phyloP scores from a whole-genome alignment of 306 rosid species.

The Corylus heterophylla region DNA sequence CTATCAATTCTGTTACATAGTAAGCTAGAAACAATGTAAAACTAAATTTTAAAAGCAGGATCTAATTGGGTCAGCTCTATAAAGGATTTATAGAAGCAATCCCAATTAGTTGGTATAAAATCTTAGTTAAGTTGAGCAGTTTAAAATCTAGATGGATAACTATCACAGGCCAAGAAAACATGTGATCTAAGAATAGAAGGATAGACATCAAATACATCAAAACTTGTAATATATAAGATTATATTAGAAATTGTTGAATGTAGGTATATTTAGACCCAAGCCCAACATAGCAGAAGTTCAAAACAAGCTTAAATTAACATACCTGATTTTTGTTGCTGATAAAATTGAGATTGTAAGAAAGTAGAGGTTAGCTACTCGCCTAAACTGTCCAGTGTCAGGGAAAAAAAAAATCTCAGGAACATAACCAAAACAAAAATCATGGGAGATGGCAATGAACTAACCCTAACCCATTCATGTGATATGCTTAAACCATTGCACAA shows the following conservation, averaged over 20 bases:
- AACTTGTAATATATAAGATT: neutral
- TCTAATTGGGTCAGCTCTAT: neutral
- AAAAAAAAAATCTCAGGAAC: conserved; percentile 37
- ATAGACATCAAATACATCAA: neutral
- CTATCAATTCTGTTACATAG: neutral
- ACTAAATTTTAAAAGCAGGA: neutral
- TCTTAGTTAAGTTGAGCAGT: neutral
- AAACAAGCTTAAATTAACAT: conserved; percentile 11
- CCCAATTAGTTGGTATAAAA: neutral
- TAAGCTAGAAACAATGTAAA: neutral
- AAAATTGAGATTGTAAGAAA: conserved; percentile 91
- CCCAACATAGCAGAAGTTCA: neutral
- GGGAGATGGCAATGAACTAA: conserved; percentile 20
- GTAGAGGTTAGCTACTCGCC: conserved; percentile 98
- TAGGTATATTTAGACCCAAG: neutral
- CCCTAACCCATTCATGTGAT: conserved; percentile 9
- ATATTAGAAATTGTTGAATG: neutral
- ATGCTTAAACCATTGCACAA: conserved; percentile 14
- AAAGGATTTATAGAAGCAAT: neutral
- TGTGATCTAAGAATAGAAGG: neutral
- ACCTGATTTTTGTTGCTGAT: conserved; percentile 95
- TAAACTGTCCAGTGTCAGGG: conserved; percentile 75
- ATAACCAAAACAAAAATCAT: conserved; percentile 24
- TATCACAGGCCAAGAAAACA: neutral
- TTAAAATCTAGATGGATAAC: conserved; percentile 2